These are phyloP conservation scores for Coemansia sp. DNA, from an alignment of 192 early-diverging fungal species.

Conservation along the genomic window DNA sequence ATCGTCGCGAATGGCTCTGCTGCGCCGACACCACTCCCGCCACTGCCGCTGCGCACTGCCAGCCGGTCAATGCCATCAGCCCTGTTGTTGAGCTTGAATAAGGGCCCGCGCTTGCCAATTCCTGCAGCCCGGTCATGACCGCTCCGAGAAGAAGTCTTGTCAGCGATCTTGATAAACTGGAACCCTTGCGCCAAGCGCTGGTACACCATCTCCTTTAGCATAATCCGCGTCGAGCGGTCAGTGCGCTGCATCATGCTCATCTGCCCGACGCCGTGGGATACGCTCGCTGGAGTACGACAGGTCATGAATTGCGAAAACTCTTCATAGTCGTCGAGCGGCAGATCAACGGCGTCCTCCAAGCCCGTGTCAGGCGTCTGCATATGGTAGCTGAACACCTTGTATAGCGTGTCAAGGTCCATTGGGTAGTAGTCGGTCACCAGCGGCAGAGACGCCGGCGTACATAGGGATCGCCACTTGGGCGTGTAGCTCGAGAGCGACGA, in stretches of 20 bases:
- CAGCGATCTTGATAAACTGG: slow-evolving; percentile 72
- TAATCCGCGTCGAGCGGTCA: slow-evolving; percentile 51
- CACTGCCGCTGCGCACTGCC: slow-evolving; percentile 4
- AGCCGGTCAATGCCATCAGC: background rate
- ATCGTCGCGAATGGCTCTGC: slow-evolving; percentile 7
- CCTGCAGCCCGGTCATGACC: background rate
- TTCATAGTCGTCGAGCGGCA: slow-evolving; percentile 20
- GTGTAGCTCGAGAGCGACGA: slow-evolving; percentile 60
- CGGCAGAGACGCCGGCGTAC: slow-evolving; percentile 92
- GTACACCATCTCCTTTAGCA: slow-evolving; percentile 84
- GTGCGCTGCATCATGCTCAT: slow-evolving; percentile 13
- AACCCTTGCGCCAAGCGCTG: slow-evolving; percentile 94
- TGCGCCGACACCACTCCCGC: background rate
- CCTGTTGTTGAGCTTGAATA: slow-evolving; percentile 12
- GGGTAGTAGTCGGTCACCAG: slow-evolving; percentile 88
- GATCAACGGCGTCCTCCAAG: slow-evolving; percentile 14
- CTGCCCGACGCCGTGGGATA: background rate
- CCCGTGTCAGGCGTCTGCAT: slow-evolving; percentile 34
- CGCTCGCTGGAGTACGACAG: slow-evolving; percentile 3
- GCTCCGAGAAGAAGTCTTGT: background rate
- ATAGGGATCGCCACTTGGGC: slow-evolving; percentile 88
- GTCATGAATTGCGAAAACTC: slow-evolving; percentile 46
- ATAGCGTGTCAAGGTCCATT: slow-evolving; percentile 64
- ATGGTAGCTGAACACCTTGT: slow-evolving; percentile 68
- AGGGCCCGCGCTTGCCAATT: background rate